Percentiles rank a stretch among this genome's conserved stretches.
Conservation (phyloP, 768 basidiomycete genomes). For the Serendipita indica region DNA sequence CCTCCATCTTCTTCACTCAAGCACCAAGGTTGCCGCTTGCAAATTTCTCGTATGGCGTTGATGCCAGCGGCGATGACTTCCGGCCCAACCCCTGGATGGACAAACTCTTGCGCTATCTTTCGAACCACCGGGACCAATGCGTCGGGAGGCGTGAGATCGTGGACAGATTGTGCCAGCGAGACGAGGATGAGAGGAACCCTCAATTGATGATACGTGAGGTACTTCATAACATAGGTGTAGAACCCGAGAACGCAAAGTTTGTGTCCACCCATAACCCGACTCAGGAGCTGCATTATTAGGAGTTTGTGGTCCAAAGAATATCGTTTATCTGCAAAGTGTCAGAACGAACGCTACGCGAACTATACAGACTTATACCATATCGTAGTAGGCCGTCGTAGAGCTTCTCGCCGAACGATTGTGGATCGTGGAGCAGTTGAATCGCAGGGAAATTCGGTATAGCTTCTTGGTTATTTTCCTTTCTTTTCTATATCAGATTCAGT, state of each 20-base stretch:
- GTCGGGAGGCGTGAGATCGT: conserved; percentile 91
- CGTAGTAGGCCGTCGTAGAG: conserved; percentile 69
- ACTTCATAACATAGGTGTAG: conserved; percentile 84
- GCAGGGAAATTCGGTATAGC: conserved; percentile 70
- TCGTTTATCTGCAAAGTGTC: conserved; percentile 50
- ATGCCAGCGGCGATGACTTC: conserved; percentile 96
- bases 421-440: conserved; percentile 82
- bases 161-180: conserved; percentile 84
- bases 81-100: conserved; percentile 90
- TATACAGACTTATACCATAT: conserved; percentile 29
- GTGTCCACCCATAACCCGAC: conserved; percentile 84
- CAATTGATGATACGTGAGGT: conserved; percentile 82
- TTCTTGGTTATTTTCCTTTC: conserved; percentile 19
- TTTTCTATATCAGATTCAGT: conserved; percentile 24
- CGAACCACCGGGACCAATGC: conserved; percentile 74
- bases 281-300: conserved; percentile 89
- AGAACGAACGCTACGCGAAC: not conserved
- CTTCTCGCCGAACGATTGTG: conserved; percentile 90
- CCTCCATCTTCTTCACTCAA: conserved; percentile 67
- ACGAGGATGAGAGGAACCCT: conserved; percentile 88
- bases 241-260: conserved; percentile 87
- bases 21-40: conserved; percentile 84
- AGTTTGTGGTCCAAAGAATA: conserved; percentile 96
- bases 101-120: conserved; percentile 90
- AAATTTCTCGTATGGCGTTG: conserved; percentile 91